phyloP scores from a whole-genome alignment of 2,329 filamentous ascomycete genomes.

The Lachnellula hyalina region DNA sequence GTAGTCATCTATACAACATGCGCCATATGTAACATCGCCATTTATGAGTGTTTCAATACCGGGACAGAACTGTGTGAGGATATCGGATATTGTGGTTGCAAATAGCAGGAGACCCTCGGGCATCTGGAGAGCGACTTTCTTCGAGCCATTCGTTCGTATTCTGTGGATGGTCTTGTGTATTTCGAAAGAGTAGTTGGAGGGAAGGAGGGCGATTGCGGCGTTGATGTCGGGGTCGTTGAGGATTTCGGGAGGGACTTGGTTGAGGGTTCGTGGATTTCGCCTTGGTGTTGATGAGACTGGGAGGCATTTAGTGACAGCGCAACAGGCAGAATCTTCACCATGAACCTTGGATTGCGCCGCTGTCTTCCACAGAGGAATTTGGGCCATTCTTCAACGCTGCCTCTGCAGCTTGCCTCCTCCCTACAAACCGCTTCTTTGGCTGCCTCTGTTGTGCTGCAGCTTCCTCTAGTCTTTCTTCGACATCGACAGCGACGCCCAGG shows the following conservation, averaged over 20 bases:
- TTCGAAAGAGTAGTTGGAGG: constrained; percentile 97
- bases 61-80: constrained; percentile 88
- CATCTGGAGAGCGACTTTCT: constrained; percentile 89
- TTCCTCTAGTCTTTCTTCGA: constrained; percentile 50
- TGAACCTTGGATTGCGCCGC: constrained; percentile 63
- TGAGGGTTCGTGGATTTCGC: constrained; percentile 73
- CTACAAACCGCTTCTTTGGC: constrained; percentile 90
- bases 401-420: constrained; percentile 67
- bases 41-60: constrained; percentile 93
- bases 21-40: constrained; percentile 98
- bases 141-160: constrained; percentile 73
- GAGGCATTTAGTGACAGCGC: background rate
- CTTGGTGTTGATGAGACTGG: constrained; percentile 51
- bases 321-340: background rate
- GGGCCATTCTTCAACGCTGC: constrained; percentile 38
- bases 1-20: constrained; percentile 98
- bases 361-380: constrained; percentile 43
- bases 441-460: constrained; percentile 49
- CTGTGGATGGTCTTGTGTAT: constrained; percentile 97
- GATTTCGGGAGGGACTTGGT: constrained; percentile 85
- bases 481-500: constrained; percentile 63
- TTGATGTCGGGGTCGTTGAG: constrained; percentile 80
- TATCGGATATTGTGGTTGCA: constrained; percentile 95
- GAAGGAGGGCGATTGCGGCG: constrained; percentile 78
- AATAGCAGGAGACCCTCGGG: constrained; percentile 93